Evolutionary conservation across 371 early-diverging fungal genomes (phyloP).

Genomic region (Apophysomyces trapeziformis): DNA sequence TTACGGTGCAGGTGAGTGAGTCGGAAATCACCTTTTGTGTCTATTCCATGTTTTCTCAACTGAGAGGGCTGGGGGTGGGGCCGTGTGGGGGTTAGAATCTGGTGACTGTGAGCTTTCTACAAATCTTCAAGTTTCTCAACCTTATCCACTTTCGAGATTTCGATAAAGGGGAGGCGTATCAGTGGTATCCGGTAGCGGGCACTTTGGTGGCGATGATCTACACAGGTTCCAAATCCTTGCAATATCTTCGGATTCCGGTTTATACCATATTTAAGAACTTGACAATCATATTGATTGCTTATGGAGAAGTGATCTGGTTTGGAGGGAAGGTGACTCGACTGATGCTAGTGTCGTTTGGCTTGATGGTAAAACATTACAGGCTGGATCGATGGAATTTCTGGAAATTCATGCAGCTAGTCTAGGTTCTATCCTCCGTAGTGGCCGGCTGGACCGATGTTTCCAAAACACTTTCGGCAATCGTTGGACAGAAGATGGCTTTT

Average conservation of each 20-base stretch:
- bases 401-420: constrained; percentile 4
- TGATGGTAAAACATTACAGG: constrained; percentile 72
- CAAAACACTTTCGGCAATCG: constrained; percentile 50
- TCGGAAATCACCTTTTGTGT: background rate
- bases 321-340: constrained; percentile 76
- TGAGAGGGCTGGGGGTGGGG: background rate
- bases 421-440: constrained; percentile 89
- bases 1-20: constrained; percentile 78
- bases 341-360: constrained; percentile 83
- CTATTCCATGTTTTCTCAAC: background rate
- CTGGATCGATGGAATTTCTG: background rate
- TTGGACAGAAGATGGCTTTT: constrained; percentile 33
- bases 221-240: constrained; percentile 93
- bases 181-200: constrained; percentile 90
- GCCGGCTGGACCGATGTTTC: constrained; percentile 84
- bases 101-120: constrained; percentile 43
- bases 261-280: constrained; percentile 99
- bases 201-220: constrained; percentile 96
- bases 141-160: constrained; percentile 73
- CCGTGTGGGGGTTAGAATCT: constrained; percentile 32
- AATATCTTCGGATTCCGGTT: constrained; percentile 91
- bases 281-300: constrained; percentile 97
- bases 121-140: constrained; percentile 63
- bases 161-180: constrained; percentile 68
- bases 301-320: constrained; percentile 90